A percentile compares a stretch with the other conserved stretches of the same genome.
Evolutionary conservation across 306 rosid genomes (phyloP).

Genomic region (Potentilla sterilis): DNA sequence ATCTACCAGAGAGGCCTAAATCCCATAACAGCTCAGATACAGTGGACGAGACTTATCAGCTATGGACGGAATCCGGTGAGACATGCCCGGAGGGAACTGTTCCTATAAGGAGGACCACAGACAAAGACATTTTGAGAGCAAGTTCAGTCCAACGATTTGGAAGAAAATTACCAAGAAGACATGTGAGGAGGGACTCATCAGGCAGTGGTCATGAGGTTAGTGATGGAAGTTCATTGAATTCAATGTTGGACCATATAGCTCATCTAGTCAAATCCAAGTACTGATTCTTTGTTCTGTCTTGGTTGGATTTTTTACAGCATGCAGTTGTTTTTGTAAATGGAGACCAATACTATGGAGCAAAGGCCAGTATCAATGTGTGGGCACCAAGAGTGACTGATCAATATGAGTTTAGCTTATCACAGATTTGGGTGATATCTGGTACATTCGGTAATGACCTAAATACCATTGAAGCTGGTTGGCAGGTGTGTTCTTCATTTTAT

Average conservation of each 20-base stretch:
- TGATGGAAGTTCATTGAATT: background rate
- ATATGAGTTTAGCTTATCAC: slow-evolving; percentile 93
- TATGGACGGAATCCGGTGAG: slow-evolving; percentile 77
- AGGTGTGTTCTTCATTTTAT: slow-evolving; percentile 46
- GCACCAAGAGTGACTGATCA: slow-evolving; percentile 68
- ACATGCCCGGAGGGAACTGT: slow-evolving; percentile 83
- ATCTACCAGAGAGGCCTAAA: slow-evolving; percentile 83
- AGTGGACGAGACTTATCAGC: slow-evolving; percentile 51
- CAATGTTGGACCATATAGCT: background rate
- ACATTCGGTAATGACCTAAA: slow-evolving; percentile 85
- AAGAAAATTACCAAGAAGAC: slow-evolving; percentile 64
- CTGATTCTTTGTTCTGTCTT: background rate
- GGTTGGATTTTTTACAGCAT: slow-evolving; percentile 52
- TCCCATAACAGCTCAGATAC: slow-evolving; percentile 39
- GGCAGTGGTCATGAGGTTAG: slow-evolving; percentile 93
- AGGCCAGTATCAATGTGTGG: slow-evolving; percentile 91
- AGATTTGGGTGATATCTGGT: slow-evolving; percentile 95
- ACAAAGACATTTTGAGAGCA: slow-evolving; percentile 76
- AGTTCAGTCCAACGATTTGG: slow-evolving; percentile 68
- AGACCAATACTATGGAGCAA: slow-evolving; percentile 96
- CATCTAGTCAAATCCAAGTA: background rate
- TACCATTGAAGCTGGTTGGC: slow-evolving; percentile 99
- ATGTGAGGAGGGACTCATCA: slow-evolving; percentile 74
- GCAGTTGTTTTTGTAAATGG: slow-evolving; percentile 94
- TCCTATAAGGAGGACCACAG: slow-evolving; percentile 80